Evolutionary conservation across 2,329 filamentous ascomycete genomes (phyloP).

Genomic region (Chrysosporium keratinophilum): DNA sequence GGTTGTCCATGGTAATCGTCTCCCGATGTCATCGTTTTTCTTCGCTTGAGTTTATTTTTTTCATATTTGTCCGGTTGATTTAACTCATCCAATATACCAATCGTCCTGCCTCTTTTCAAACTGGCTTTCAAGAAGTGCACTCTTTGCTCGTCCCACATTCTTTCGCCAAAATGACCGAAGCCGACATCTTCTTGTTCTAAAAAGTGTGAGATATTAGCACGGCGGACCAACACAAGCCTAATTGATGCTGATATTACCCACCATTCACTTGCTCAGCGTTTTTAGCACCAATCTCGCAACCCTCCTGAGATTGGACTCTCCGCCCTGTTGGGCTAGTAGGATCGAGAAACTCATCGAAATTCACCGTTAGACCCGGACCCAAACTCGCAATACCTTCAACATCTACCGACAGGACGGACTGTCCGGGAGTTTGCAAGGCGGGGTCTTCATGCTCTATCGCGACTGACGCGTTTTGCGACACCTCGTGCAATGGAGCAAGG

Average conservation of each 20-base stretch:
- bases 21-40: not conserved
- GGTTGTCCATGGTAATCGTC: not conserved
- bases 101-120: conserved; percentile 18
- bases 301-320: conserved; percentile 24
- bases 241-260: not conserved
- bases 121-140: not conserved
- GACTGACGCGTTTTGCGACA: not conserved
- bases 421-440: not conserved
- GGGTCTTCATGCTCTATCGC: not conserved
- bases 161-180: not conserved
- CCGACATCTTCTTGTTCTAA: not conserved
- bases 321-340: conserved; percentile 23
- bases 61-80: not conserved
- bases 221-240: not conserved
- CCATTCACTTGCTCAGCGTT: conserved; percentile 21
- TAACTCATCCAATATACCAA: conserved; percentile 13
- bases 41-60: conserved; percentile 9
- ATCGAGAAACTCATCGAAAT: conserved; percentile 31
- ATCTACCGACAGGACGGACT: not conserved
- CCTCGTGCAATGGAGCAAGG: not conserved
- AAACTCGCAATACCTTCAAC: conserved; percentile 6
- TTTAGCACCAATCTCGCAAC: conserved; percentile 26
- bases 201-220: too few relatives aligned
- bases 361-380: conserved; percentile 22
- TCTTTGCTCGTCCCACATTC: not conserved